Evolutionary conservation across 306 rosid species (phyloP).

Genomic region (Gastrolobium bilobum): DNA sequence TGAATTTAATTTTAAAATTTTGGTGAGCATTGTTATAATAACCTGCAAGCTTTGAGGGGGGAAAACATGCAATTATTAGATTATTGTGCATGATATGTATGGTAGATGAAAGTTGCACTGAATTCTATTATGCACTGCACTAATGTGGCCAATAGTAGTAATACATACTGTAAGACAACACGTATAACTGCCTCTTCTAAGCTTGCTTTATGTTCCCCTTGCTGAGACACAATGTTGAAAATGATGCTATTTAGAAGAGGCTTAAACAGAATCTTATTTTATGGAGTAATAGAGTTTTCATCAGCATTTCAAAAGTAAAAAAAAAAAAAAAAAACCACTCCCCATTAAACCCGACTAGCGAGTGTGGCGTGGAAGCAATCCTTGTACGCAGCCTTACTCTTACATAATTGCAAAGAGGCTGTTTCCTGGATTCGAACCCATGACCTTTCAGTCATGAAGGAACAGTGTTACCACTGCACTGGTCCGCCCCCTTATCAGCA

Average conservation of each 20-base stretch:
- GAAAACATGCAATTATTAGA: background rate
- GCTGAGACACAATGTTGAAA: background rate
- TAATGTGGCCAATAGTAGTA: constrained; percentile 10
- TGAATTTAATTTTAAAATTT: constrained; percentile 15
- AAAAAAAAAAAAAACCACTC: too few species aligned
- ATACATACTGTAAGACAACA: background rate
- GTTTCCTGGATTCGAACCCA: too few species aligned
- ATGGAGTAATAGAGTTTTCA: constrained; percentile 7
- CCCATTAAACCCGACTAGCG: too few species aligned
- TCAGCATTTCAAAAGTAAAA: constrained; percentile 20
- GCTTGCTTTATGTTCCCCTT: constrained; percentile 21
- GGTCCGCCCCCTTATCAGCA: too few species aligned
- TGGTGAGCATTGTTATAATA: constrained; percentile 8
- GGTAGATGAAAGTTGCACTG: background rate
- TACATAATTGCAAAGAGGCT: too few species aligned
- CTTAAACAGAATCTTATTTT: constrained; percentile 31
- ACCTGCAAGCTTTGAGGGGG: constrained; percentile 10
- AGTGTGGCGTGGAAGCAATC: too few species aligned
- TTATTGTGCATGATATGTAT: constrained; percentile 16
- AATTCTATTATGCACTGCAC: background rate
- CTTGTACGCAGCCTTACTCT: too few species aligned
- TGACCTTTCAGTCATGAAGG: too few species aligned
- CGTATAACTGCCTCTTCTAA: constrained; percentile 23
- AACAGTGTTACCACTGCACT: too few species aligned
- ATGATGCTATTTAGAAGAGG: constrained; percentile 26